Base-by-base conservation (phyloP, 2,329 filamentous ascomycete genomes). In the Aspergillus sp. region DNA sequence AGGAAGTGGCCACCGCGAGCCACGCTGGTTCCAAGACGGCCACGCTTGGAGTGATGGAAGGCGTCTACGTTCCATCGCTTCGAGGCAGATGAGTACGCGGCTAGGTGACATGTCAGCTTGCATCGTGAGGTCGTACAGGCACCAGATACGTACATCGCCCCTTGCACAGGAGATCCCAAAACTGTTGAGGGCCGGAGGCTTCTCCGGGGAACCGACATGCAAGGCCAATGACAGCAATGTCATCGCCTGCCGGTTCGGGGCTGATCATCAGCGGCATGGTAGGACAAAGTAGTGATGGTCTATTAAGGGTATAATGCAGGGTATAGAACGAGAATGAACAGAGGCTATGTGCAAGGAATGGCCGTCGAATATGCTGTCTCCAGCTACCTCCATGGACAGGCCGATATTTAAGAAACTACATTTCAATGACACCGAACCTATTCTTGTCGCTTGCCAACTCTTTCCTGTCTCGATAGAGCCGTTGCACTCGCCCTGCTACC, bases 1-100 rank as follows among this genome's bases (percentile, higher is more conserved):
- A 77, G 45, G 53, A 74, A 74, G 41, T 66, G 60, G 1, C 53
- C 62, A 3, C 62, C 60, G 48, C 13, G 38, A 31, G 22, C 50
- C 19, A 19, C 51, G 22, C 9, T 51, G 46, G 54, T 57, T n/a
- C 57, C 61, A 3, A 30, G 15, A 3, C 57, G 43, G 13, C 52
- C 54, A 6, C 54, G 48, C 19, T 53, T 57, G 7, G 61, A 54
- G 25, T 64, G 56, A 31, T 62, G 59, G 38, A 57, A 60, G 4
- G 54, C 57, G 4, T 56, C 54, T 9, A 52, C 31, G 34, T 58
- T 63, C 47, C 47, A 47, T 47, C 45, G 45, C n/a, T 47, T 47
- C 13, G n/a, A 11, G 17, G 45, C 45, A 2, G n/a, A 22, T 19
- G 45, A 47, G n/a, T 47, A 47, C 11, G 45, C 45, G 22, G 45